These are phyloP conservation scores for Suillus decipiens DNA, from an alignment of 768 basidiomycete genomes.

Conservation along the genomic window DNA sequence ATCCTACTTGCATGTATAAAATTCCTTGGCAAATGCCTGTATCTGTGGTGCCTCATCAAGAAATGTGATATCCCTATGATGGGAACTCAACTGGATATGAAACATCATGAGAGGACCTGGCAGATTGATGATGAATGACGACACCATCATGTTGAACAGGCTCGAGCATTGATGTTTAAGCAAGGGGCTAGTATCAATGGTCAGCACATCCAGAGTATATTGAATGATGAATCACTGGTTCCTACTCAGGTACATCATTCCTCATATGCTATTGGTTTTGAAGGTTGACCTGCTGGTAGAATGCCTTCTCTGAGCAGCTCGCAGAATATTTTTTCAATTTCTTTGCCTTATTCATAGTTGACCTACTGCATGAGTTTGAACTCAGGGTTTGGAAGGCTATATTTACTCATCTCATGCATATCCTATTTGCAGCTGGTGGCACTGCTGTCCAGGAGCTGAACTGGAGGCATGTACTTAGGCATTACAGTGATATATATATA, in stretches of 20 bases:
- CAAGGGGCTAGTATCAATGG: background rate
- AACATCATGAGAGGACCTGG: background rate
- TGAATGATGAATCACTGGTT: slow-evolving; percentile 12
- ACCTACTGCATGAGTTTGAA: slow-evolving; percentile 42
- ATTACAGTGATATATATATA: too few relatives aligned
- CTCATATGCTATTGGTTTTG: background rate
- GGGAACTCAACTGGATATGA: background rate
- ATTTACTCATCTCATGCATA: too few relatives aligned
- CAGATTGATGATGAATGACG: background rate
- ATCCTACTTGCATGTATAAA: too few relatives aligned
- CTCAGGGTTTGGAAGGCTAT: slow-evolving; percentile 38
- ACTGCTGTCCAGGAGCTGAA: too few relatives aligned
- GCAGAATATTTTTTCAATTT: slow-evolving; percentile 2
- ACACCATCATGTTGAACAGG: background rate
- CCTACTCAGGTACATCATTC: background rate
- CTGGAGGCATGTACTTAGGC: too few relatives aligned
- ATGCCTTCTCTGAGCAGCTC: slow-evolving; percentile 36
- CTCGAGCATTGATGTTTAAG: background rate
- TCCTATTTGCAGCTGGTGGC: too few relatives aligned
- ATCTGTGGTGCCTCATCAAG: background rate
- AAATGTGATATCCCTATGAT: background rate
- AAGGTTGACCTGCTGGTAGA: slow-evolving; percentile 28
- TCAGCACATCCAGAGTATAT: background rate
- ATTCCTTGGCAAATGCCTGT: too few relatives aligned
- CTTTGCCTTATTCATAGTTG: slow-evolving; percentile 28